Evolutionary conservation across 106 monocot genomes (phyloP).

Genomic region (Dendrobium chrysotoxum): DNA sequence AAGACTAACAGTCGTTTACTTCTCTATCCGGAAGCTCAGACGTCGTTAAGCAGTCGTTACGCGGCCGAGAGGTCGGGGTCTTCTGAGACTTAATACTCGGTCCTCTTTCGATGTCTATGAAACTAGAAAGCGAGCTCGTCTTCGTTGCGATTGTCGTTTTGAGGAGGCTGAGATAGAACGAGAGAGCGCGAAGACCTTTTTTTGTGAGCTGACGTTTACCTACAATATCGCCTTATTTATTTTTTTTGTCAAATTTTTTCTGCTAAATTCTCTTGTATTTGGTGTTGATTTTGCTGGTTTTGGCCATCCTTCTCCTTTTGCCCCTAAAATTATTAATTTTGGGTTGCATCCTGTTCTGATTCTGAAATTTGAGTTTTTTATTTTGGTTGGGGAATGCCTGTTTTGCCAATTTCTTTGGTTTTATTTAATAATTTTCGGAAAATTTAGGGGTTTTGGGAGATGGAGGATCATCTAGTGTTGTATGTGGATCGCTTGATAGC

Average conservation of each 20-base stretch:
- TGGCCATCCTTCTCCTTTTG: neutral
- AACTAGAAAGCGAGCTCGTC: neutral
- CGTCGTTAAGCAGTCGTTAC: neutral
- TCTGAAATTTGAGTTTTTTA: too few species aligned
- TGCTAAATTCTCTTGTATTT: neutral
- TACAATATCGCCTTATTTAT: neutral
- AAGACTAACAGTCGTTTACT: neutral
- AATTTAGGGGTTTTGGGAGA: neutral
- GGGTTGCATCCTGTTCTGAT: too few species aligned
- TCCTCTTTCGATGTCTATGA: neutral
- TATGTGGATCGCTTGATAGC: conserved; percentile 20
- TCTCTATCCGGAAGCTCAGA: neutral
- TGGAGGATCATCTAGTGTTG: conserved; percentile 22
- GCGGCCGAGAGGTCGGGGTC: too few species aligned
- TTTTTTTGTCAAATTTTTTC: neutral
- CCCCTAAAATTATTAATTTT: neutral
- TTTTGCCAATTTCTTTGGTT: neutral
- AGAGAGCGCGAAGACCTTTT: neutral
- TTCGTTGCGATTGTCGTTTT: neutral
- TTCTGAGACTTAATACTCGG: too few species aligned
- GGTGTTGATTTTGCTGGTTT: neutral
- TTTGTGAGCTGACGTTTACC: neutral
- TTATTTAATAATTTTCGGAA: neutral
- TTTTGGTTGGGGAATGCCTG: neutral
- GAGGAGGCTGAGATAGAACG: neutral